Base-by-base conservation (phyloP, 1,139 yeast genomes). In the Suhomyces ambrosiae region DNA sequence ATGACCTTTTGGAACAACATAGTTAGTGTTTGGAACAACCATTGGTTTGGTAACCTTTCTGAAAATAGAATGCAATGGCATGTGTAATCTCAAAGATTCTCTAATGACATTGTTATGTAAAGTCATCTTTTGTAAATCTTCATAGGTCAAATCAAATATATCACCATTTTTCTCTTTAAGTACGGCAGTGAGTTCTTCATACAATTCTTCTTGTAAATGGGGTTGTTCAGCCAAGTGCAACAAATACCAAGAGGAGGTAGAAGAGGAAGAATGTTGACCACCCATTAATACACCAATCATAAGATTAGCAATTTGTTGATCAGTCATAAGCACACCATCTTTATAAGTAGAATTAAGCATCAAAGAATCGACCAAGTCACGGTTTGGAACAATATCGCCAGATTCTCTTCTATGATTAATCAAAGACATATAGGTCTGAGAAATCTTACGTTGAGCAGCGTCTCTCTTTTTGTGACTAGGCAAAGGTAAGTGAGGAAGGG, bases 201-300 rank as follows among this genome's bases (percentile, higher is more conserved):
- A 84, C 40, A 92, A 63, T 56, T 82, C 84, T 44, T 90, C 86
- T 68, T 88, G 96, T 42, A 90, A 66, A 28, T 86, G 83, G 29
- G 95, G 95, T 50, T 79, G 72, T 54, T 84, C 94, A 49, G 90
- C 97, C 49, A 92, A 75, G 60, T 92, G 98, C 50, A 92, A 76
- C 59, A 92, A 72, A 56, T 81, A 81, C 98, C 98, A 92, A 18
- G 97, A 86, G 32, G 96, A 86, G 17, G 98, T 92, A 18, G 97
- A 79, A 32, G 97, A 95, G 51, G 96, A 86, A 21, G 99, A 94
- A 65, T 92, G 99, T 70, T 92, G 99, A 45, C 98, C 99, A 53
- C 98, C 99, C 99, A 92, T 92, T 47, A 94, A 76, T 39, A 94
- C 82, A 61, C 97, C 99, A 63, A 92, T 92, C 65, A 89, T 74